Evolutionary conservation across 139 green algal genomes (phyloP).

Genomic region (Micractinium sp.): DNA sequence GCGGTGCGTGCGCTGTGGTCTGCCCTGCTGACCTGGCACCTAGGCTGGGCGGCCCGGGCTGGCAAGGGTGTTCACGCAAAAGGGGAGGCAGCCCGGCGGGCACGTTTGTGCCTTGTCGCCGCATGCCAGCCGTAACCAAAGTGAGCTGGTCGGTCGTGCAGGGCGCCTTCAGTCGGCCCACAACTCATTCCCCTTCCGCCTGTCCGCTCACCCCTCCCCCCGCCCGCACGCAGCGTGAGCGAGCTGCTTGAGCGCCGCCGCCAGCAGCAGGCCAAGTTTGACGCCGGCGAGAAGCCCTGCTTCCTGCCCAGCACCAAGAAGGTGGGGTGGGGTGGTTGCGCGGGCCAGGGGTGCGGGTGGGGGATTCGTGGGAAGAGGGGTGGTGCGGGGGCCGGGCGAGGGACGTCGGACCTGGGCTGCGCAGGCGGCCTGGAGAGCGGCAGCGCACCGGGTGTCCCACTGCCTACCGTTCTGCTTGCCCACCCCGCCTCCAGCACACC

Average conservation of each 20-base stretch:
- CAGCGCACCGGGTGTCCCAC: not conserved
- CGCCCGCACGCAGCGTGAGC: slow-evolving; percentile 47
- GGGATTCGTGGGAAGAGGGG: too few species aligned
- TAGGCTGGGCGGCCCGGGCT: not conserved
- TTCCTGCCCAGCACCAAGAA: slow-evolving; percentile 78
- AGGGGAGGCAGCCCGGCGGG: too few species aligned
- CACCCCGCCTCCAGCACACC: too few species aligned
- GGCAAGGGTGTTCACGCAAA: too few species aligned
- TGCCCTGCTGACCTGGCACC: not conserved
- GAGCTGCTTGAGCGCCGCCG: slow-evolving; percentile 72
- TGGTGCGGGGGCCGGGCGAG: too few species aligned
- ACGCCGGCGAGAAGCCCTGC: slow-evolving; percentile 64
- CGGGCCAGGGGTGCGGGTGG: not conserved
- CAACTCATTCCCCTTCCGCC: not conserved
- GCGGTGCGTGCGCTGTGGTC: not conserved
- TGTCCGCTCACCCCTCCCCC: not conserved
- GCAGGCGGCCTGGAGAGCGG: not conserved
- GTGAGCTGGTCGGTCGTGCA: too few species aligned
- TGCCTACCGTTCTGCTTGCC: too few species aligned
- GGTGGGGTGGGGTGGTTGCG: not conserved
- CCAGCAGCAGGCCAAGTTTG: slow-evolving; percentile 62
- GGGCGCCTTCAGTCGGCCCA: too few species aligned
- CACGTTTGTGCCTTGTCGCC: not conserved
- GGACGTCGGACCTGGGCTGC: not conserved
- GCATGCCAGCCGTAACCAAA: not conserved